Evolutionary conservation across 768 basidiomycete genomes (phyloP).

Genomic region (Candolleomyces eurysporus): DNA sequence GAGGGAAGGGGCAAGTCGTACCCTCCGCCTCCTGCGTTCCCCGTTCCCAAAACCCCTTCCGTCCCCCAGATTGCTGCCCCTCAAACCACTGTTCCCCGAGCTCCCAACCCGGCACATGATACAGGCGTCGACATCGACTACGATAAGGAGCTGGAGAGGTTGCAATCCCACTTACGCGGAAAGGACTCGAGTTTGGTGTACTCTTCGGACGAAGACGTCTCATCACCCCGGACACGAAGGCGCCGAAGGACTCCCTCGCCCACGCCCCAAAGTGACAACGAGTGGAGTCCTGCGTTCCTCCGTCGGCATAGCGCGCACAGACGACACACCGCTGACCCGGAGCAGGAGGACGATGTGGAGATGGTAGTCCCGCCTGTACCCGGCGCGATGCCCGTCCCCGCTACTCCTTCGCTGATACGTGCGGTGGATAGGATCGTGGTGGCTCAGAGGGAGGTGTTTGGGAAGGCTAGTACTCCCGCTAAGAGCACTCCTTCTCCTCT

Average conservation of each 20-base stretch:
- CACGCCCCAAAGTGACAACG: too few species aligned
- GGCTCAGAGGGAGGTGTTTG: conserved; percentile 53
- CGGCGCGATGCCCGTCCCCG: conserved; percentile 47
- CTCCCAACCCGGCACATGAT: background rate
- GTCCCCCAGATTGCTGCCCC: too few species aligned
- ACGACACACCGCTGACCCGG: conserved; percentile 9
- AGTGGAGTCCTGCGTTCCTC: conserved; percentile 53
- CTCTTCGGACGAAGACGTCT: conserved; percentile 51
- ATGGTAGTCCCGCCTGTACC: background rate
- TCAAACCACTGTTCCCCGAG: too few species aligned
- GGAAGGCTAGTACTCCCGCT: background rate
- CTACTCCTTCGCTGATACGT: conserved; percentile 62
- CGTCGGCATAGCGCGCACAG: conserved; percentile 28
- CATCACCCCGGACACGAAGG: conserved; percentile 19
- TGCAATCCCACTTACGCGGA: conserved; percentile 26
- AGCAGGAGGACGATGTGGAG: background rate
- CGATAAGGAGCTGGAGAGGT: conserved; percentile 40
- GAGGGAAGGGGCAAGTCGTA: conserved; percentile 12
- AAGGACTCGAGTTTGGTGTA: conserved; percentile 20
- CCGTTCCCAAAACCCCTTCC: background rate
- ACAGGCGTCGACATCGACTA: conserved; percentile 25
- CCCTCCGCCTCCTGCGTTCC: background rate
- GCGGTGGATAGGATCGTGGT: conserved; percentile 59
- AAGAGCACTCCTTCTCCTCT: too few species aligned
- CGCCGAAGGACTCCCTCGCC: conserved; percentile 4